A percentile compares a stretch with the other conserved stretches of the same genome.
Evolutionary conservation across 2,329 filamentous ascomycete genomes (phyloP).

Genomic region (Fonsecaea multimorphosa): DNA sequence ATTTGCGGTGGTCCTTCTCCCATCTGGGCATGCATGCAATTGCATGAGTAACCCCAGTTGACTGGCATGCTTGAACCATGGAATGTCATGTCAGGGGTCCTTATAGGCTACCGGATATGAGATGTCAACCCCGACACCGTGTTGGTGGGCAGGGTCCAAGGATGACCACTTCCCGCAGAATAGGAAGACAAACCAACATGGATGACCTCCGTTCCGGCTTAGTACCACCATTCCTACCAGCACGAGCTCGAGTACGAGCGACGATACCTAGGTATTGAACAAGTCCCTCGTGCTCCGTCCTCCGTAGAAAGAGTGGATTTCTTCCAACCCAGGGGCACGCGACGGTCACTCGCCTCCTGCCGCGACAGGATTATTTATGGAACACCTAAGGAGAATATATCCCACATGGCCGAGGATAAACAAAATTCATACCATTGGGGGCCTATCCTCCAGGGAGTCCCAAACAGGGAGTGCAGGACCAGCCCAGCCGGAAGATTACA

Average conservation of each 20-base stretch:
- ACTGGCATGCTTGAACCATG: neutral
- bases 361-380: conserved; percentile 31
- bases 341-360: conserved; percentile 25
- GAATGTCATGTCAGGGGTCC: neutral
- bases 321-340: conserved; percentile 16
- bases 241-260: neutral
- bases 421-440: neutral
- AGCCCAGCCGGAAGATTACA: conserved; percentile 28
- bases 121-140: neutral
- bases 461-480: conserved; percentile 9
- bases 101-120: neutral
- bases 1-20: neutral
- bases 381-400: conserved; percentile 12
- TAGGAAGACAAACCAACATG: neutral
- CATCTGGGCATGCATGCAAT: neutral
- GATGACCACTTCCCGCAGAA: conserved; percentile 4
- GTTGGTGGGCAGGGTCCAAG: neutral
- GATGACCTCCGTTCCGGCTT: neutral
- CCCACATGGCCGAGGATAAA: conserved; percentile 1
- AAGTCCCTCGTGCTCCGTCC: neutral
- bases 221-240: conserved; percentile 2
- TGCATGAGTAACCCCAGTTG: neutral
- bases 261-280: neutral
- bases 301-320: neutral
- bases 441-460: neutral